phyloP scores from a whole-genome alignment of 1,284 basidiomycete genomes.

The Marasmius oreades region DNA sequence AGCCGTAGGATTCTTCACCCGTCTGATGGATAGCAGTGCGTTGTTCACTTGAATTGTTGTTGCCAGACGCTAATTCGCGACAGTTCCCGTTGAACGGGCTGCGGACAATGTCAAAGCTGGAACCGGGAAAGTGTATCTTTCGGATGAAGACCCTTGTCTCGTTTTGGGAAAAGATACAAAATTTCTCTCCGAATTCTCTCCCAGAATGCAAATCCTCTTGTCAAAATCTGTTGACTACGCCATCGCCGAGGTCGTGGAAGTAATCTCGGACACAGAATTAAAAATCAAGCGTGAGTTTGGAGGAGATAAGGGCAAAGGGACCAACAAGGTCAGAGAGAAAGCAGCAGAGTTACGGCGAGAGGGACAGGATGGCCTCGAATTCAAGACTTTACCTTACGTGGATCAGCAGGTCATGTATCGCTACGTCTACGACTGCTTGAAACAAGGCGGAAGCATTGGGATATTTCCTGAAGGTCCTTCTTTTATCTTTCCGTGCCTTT shows the following conservation, averaged over 20 bases:
- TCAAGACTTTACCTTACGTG: slow-evolving; percentile 80
- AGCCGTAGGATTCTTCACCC: slow-evolving; percentile 81
- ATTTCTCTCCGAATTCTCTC: slow-evolving; percentile 77
- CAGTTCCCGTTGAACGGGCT: slow-evolving; percentile 92
- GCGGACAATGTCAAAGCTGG: slow-evolving; percentile 86
- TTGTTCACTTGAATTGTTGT: slow-evolving; percentile 18
- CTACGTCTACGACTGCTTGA: slow-evolving; percentile 87
- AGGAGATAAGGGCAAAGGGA: slow-evolving; percentile 77
- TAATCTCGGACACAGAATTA: slow-evolving; percentile 86
- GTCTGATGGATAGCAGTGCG: slow-evolving; percentile 90
- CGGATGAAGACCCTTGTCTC: slow-evolving; percentile 73
- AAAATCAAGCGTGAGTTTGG: slow-evolving; percentile 90
- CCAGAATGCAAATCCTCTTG: slow-evolving; percentile 86
- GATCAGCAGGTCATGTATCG: slow-evolving; percentile 96
- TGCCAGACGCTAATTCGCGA: slow-evolving; percentile 12
- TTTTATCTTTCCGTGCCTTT: slow-evolving; percentile 12
- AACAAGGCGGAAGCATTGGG: slow-evolving; percentile 86
- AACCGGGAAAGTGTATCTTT: slow-evolving; percentile 71
- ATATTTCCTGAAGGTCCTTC: slow-evolving; percentile 93
- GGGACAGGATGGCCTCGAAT: slow-evolving; percentile 62
- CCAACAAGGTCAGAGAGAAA: slow-evolving; percentile 67
- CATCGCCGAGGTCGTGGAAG: slow-evolving; percentile 82
- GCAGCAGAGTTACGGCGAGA: slow-evolving; percentile 50
- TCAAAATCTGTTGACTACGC: slow-evolving; percentile 80
- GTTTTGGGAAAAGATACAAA: slow-evolving; percentile 79